Evolutionary conservation across 1,284 basidiomycete genomes (phyloP), one percentile per base, ranked within the genome.

Genomic region (Ustilago curta): DNA sequence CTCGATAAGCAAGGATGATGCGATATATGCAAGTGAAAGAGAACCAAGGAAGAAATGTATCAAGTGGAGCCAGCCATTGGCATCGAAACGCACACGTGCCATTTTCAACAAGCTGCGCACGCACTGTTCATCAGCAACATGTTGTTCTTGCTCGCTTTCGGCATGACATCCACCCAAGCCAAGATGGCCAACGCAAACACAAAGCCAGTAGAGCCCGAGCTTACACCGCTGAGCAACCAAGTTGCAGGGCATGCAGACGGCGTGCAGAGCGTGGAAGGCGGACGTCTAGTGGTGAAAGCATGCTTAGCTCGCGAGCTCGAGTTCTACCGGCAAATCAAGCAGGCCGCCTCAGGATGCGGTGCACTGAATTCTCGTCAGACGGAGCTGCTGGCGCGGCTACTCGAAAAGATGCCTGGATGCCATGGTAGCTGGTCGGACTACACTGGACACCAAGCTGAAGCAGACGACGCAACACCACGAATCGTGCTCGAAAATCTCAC

Each of bases 401-500:
- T 60, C 51, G 57, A 73, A 61, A 79, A 53, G 12, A 74, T 77
- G 55, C 71, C 72, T 8, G 39, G 48, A 23, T 77, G 54, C 18
- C 55, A 53, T 14, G 73, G 73, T 35, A 71, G 59, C 57, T 75
- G 71, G 67, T 3, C 56, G 2, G 59, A 68, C 4, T 67, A 68
- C 31, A 32, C 51, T 3, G 54, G 50, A 35, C 2, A 21, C 8
- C 55, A 39, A 48, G 27, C 40, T 27, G 44, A 25, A 31, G 48
- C 42, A 4, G 27, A 49, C 16, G 32, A 47, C 18, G 31, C 40
- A 14, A 23, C 94, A 86, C 56, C 59, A 16, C 59, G 65, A 66
- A 87, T 97, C 62, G 93, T 97, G 25, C 86, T 98, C 6, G 91
- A 95, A 86, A 97, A 98, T 83, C 87, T 96, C 8, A 87, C 91